Evolutionary conservation across 208 protist species (phyloP).

Genomic region (Acanthamoeba lenticulata): DNA sequence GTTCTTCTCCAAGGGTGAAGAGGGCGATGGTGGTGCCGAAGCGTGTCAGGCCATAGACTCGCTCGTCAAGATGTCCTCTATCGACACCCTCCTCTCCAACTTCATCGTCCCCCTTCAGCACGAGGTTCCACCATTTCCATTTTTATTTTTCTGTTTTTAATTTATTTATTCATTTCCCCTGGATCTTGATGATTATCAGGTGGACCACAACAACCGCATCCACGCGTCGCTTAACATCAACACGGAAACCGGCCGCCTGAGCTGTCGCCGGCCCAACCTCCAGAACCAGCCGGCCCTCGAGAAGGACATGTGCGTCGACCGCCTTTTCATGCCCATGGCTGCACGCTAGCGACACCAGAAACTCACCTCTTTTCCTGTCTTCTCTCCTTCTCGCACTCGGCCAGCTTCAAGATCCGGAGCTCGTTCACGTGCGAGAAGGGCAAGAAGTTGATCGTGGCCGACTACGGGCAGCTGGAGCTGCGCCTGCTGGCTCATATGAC

Average conservation of each 20-base stretch:
- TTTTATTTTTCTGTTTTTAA: too few relatives aligned
- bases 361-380: too few relatives aligned
- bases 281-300: conserved; percentile 90
- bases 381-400: not conserved
- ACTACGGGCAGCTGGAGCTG: conserved; percentile 89
- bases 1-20: not conserved
- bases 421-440: conserved; percentile 80
- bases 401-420: conserved; percentile 77
- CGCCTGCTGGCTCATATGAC: conserved; percentile 85
- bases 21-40: conserved; percentile 2
- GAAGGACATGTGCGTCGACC: conserved; percentile 81
- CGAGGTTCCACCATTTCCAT: not conserved
- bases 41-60: conserved; percentile 27
- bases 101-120: conserved; percentile 86
- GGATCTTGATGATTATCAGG: conserved; percentile 12
- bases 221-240: conserved; percentile 89
- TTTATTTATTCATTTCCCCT: not conserved
- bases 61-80: conserved; percentile 36
- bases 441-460: conserved; percentile 83
- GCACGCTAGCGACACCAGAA: not conserved
- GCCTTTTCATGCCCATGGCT: not conserved
- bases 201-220: conserved; percentile 78
- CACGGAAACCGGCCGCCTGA: conserved; percentile 87
- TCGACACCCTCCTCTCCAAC: conserved; percentile 81
- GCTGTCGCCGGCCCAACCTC: conserved; percentile 84